Evolutionary conservation across 495 filamentous ascomycete species (phyloP).

Genomic region (Chaetomidium leptoderma): DNA sequence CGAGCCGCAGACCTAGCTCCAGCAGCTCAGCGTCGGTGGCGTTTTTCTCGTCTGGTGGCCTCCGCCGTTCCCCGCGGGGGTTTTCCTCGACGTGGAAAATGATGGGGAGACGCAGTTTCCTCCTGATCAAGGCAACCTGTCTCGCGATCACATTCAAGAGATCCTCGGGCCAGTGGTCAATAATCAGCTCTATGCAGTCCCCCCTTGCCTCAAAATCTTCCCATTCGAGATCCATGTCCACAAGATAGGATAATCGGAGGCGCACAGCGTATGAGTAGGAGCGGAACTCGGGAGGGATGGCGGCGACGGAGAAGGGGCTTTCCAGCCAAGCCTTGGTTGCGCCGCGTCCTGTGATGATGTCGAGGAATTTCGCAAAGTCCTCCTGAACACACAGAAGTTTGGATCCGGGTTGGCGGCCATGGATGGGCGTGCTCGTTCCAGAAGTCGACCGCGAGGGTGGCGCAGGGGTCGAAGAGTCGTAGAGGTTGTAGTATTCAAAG

Average conservation of each 20-base stretch:
- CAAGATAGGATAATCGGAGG: constrained; percentile 58
- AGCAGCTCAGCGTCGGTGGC: constrained; percentile 57
- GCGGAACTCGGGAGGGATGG: constrained; percentile 62
- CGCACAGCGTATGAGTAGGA: constrained; percentile 63
- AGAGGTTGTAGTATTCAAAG: constrained; percentile 75
- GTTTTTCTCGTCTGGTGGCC: constrained; percentile 37
- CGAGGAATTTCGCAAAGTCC: constrained; percentile 68
- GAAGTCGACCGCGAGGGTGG: constrained; percentile 18
- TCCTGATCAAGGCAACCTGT: constrained; percentile 56
- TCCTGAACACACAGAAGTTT: constrained; percentile 69
- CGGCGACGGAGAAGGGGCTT: constrained; percentile 66
- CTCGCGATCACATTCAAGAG: constrained; percentile 50
- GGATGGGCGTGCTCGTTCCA: constrained; percentile 31
- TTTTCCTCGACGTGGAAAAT: constrained; percentile 61
- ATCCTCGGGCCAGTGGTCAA: constrained; percentile 57
- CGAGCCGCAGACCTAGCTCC: constrained; percentile 65
- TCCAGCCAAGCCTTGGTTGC: constrained; percentile 56
- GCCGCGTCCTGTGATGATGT: constrained; percentile 57
- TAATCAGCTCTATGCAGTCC: constrained; percentile 68
- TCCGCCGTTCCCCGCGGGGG: constrained; percentile 43
- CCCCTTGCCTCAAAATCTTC: constrained; percentile 62
- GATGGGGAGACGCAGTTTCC: constrained; percentile 63
- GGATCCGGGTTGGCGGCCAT: constrained; percentile 37
- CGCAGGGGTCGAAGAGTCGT: constrained; percentile 33
- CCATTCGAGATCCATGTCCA: constrained; percentile 52